Evolutionary conservation across 768 basidiomycete genomes (phyloP).

Genomic region (Suillus hirtellus): DNA sequence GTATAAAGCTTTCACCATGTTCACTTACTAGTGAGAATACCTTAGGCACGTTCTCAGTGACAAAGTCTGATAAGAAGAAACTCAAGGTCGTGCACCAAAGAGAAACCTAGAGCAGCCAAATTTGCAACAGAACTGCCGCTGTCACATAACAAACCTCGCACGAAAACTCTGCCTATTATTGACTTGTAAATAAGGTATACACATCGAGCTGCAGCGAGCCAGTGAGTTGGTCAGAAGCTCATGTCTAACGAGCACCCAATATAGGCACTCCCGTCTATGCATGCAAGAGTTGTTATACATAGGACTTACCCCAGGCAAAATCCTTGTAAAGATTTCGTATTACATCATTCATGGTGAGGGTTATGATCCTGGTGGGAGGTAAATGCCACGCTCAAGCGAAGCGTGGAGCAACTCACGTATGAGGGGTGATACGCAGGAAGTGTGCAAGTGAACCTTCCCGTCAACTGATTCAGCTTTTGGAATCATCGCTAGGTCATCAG

Average conservation of each 20-base stretch:
- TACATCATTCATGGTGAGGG: constrained; percentile 84
- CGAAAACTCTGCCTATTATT: background rate
- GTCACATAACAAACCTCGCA: background rate
- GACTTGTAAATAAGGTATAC: background rate
- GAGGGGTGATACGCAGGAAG: constrained; percentile 88
- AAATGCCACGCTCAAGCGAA: background rate
- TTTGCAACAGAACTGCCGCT: background rate
- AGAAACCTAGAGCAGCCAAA: background rate
- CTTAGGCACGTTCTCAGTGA: background rate
- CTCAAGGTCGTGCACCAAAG: background rate
- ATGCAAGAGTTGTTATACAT: background rate
- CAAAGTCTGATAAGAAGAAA: background rate
- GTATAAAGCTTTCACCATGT: background rate
- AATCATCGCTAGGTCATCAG: constrained; percentile 2
- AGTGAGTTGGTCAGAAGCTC: background rate
- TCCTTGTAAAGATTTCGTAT: constrained; percentile 70
- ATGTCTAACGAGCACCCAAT: background rate
- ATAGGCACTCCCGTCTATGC: background rate
- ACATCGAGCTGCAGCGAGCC: background rate
- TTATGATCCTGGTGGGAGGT: constrained; percentile 66
- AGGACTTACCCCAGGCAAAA: constrained; percentile 1
- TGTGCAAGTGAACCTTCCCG: constrained; percentile 85
- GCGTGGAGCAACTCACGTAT: constrained; percentile 60
- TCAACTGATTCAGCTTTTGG: background rate
- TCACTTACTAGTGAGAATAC: background rate